These are phyloP conservation scores for Termitomyces sp. DNA, from an alignment of 768 basidiomycete species.

Conservation along the genomic window DNA sequence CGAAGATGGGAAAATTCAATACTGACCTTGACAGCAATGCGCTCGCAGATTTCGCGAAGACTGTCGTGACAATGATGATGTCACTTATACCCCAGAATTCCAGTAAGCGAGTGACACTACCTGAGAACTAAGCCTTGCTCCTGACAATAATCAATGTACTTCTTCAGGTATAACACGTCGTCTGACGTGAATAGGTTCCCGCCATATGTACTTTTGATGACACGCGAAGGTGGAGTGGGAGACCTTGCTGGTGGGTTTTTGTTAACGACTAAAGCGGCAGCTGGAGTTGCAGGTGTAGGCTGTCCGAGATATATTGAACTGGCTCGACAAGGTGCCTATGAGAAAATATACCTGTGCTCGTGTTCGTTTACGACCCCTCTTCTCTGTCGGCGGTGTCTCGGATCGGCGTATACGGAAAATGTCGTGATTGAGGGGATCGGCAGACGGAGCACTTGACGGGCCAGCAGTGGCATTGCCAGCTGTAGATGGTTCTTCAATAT, in stretches of 20 bases:
- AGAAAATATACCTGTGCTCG: conserved; percentile 40
- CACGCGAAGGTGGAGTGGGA: conserved; percentile 76
- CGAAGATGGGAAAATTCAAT: background rate
- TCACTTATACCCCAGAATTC: background rate
- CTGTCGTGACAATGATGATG: conserved; percentile 20
- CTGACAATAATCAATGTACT: conserved; percentile 88
- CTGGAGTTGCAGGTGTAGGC: conserved; percentile 60
- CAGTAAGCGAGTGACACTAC: conserved; percentile 24
- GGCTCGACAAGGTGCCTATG: background rate
- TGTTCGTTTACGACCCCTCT: conserved; percentile 65
- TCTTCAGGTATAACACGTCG: conserved; percentile 77
- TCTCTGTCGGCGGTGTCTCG: conserved; percentile 25
- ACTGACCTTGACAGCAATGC: conserved; percentile 74
- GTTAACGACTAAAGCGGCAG: conserved; percentile 61
- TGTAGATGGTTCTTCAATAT: conserved; percentile 48
- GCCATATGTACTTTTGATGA: conserved; percentile 86
- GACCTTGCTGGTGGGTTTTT: conserved; percentile 69
- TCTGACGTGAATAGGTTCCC: conserved; percentile 85
- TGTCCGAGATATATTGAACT: conserved; percentile 16
- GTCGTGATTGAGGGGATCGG: background rate
- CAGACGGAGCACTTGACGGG: conserved; percentile 25
- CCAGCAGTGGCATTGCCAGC: conserved; percentile 29
- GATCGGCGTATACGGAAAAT: too few relatives aligned
- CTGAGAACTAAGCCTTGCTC: conserved; percentile 81
- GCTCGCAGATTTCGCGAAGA: conserved; percentile 81